Conservation (phyloP, 768 basidiomycete species). For the Suillus alpinus region DNA sequence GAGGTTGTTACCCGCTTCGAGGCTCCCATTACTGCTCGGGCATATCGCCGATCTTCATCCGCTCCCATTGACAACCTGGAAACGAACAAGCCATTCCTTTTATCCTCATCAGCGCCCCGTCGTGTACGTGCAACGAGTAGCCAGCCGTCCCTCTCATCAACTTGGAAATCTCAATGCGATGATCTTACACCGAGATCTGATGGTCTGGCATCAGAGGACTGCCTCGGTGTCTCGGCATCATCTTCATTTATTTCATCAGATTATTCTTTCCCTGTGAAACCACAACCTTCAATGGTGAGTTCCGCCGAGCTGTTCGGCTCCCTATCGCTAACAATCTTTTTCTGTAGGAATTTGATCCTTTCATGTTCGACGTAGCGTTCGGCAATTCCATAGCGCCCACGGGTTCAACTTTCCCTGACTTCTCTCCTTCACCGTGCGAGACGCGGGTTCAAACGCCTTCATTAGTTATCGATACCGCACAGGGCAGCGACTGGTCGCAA, state of each 20-base stretch:
- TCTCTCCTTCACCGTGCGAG: constrained; percentile 16
- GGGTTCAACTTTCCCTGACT: constrained; percentile 15
- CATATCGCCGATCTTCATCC: constrained; percentile 68
- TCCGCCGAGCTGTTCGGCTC: background rate
- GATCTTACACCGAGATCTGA: constrained; percentile 5
- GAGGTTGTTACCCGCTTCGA: constrained; percentile 72
- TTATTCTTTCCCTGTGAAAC: constrained; percentile 32
- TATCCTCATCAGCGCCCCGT: constrained; percentile 9
- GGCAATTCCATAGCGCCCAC: constrained; percentile 27
- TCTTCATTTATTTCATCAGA: constrained; percentile 33
- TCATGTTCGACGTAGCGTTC: constrained; percentile 26
- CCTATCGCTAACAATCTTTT: constrained; percentile 5
- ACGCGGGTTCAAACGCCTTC: constrained; percentile 27
- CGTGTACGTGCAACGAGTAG: constrained; percentile 24
- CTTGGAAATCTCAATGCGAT: constrained; percentile 3
- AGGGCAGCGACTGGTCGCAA: constrained; percentile 39
- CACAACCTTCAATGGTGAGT: constrained; percentile 52
- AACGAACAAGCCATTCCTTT: constrained; percentile 28
- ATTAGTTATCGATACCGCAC: constrained; percentile 42
- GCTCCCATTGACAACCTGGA: constrained; percentile 46
- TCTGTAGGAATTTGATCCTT: constrained; percentile 28
- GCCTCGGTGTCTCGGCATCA: constrained; percentile 30
- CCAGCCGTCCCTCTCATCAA: constrained; percentile 14
- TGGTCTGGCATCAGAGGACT: constrained; percentile 19
- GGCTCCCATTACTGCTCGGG: constrained; percentile 67